Evolutionary conservation across 1,139 yeast genomes (phyloP).

Genomic region (Kluyveromyces marxianus): DNA sequence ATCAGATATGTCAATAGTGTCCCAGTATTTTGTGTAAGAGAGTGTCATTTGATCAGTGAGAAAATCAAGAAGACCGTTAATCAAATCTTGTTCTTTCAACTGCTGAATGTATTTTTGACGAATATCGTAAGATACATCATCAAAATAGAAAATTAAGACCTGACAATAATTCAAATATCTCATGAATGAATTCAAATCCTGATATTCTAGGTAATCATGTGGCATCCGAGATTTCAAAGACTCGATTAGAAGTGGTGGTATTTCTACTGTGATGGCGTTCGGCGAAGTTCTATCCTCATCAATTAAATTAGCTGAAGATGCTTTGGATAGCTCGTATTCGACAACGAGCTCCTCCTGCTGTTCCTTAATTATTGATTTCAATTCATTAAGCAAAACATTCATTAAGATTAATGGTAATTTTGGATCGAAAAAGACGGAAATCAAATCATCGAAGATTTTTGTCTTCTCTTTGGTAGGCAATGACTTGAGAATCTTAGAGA

Average conservation of each 20-base stretch:
- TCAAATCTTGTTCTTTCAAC: slow-evolving; percentile 40
- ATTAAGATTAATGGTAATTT: slow-evolving; percentile 25
- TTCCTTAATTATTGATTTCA: slow-evolving; percentile 32
- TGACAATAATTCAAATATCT: slow-evolving; percentile 67
- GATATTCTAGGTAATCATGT: slow-evolving; percentile 36
- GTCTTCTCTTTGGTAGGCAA: slow-evolving; percentile 11
- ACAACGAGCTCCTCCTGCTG: slow-evolving; percentile 53
- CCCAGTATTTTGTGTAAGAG: slow-evolving; percentile 32
- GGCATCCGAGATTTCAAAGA: slow-evolving; percentile 15
- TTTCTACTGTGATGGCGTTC: slow-evolving; percentile 15
- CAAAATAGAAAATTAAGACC: slow-evolving; percentile 54
- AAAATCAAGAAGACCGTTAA: slow-evolving; percentile 43
- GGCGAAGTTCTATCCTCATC: slow-evolving; percentile 8
- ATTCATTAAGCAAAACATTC: slow-evolving; percentile 33
- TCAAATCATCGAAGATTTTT: slow-evolving; percentile 17
- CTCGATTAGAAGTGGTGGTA: slow-evolving; percentile 19
- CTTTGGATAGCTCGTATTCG: slow-evolving; percentile 48
- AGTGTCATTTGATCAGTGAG: slow-evolving; percentile 40
- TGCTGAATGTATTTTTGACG: slow-evolving; percentile 55
- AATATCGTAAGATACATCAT: slow-evolving; percentile 57
- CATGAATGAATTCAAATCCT: slow-evolving; percentile 32
- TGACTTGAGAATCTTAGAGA: slow-evolving; percentile 13
- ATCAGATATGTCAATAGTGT: slow-evolving; percentile 23
- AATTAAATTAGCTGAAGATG: slow-evolving; percentile 16
- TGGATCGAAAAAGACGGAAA: slow-evolving; percentile 14